Base-by-base conservation (phyloP, 345 rosid genomes). In the Isatis tinctoria region DNA sequence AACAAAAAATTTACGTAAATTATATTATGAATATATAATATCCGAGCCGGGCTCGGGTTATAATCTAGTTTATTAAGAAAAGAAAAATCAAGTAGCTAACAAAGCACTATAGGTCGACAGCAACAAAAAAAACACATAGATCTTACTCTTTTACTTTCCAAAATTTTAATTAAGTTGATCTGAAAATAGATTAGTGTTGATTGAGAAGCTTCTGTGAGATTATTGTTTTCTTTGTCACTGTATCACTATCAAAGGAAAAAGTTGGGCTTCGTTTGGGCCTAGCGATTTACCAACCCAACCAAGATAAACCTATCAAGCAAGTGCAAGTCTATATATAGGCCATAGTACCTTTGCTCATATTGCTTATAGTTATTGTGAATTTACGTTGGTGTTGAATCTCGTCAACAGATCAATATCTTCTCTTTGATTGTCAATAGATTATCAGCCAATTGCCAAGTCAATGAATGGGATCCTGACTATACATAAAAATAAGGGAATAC, bases 371-470 rank as follows among this genome's bases (percentile, higher is more conserved):
- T n/a, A n/a, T 18, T 45, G 22, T 45, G 32, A 28, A 28, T 28
- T 28, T 4, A 28, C 4, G 4, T n/a, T 28, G 32, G 32, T 28
- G 32, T 28, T 28, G 4, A 28, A 28, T 28, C 32, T 4, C 32
- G 32, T 28, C n/a, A n/a, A n/a, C n/a, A n/a, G n/a, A n/a, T n/a
- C n/a, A n/a, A n/a, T n/a, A n/a, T n/a, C n/a, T n/a, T n/a, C 14
- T 61, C 20, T 10, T 54, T n/a, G 28, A 56, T 2, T 17, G 44
- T 36, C 28, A 20, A 12, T 43, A 64, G 24, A 43, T 26, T 73
- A 73, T 44, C 65, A 44, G 58, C 61, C 51, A 74, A 49, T 58
- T 58, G 73, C 59, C 49, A 67, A 67, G 61, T 67, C 54, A 59
- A 39, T 67, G 67, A 67, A 43, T 60, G 57, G 72, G 59, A 47